Conservation (phyloP, 306 rosid genomes). For the Begonia loranthoides region DNA sequence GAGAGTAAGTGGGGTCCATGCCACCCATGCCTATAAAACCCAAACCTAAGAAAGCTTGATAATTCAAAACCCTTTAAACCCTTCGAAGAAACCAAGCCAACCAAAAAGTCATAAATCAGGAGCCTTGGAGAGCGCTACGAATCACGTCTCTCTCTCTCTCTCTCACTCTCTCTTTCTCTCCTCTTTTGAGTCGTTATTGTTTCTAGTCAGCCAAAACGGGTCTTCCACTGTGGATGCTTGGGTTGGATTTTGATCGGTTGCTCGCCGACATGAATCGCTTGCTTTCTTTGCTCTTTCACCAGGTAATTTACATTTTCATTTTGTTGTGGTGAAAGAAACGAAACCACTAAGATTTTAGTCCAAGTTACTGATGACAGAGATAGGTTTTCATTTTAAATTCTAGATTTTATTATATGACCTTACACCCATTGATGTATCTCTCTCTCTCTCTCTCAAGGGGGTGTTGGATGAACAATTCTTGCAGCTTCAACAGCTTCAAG, state of each 20-base stretch:
- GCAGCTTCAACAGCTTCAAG: slow-evolving; percentile 92
- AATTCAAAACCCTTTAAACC: too few species aligned
- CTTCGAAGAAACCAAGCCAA: too few species aligned
- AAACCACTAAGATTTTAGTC: not conserved
- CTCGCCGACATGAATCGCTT: slow-evolving; percentile 95
- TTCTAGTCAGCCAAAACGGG: slow-evolving; percentile 71
- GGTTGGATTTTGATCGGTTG: slow-evolving; percentile 72
- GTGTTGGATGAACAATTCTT: slow-evolving; percentile 87
- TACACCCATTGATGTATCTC: too few species aligned
- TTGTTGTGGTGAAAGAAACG: not conserved
- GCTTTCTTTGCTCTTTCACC: slow-evolving; percentile 90
- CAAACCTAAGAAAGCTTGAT: too few species aligned
- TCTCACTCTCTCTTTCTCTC: not conserved
- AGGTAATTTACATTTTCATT: slow-evolving; percentile 24
- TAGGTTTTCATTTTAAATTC: not conserved
- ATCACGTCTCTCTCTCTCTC: too few species aligned
- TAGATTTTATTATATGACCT: too few species aligned
- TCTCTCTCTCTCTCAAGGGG: slow-evolving; percentile 27
- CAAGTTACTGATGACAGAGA: not conserved
- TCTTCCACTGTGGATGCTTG: slow-evolving; percentile 95
- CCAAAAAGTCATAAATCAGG: too few species aligned
- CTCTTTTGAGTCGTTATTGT: not conserved
- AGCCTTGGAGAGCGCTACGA: too few species aligned
- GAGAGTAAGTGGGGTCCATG: too few species aligned
- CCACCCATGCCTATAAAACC: too few species aligned